These are phyloP conservation scores for Reutealis trisperma DNA, from an alignment of 345 rosid species.

Conservation along the genomic window DNA sequence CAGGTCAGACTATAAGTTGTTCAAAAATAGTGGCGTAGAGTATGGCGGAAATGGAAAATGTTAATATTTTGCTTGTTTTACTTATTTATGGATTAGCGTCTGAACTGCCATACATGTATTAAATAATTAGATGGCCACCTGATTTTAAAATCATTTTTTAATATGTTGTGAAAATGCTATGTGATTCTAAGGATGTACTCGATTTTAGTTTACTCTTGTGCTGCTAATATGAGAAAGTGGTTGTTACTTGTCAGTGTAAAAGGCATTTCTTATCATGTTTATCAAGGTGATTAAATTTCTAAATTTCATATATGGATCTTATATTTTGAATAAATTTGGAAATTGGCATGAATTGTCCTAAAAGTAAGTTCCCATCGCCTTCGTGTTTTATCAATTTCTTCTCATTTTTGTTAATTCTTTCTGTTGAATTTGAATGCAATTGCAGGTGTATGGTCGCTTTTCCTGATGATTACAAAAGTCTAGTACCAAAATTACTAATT, in stretches of 20 bases:
- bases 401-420: background rate
- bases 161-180: background rate
- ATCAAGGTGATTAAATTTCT: background rate
- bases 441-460: conserved; percentile 93
- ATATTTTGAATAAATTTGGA: background rate
- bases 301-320: background rate
- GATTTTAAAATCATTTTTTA: background rate
- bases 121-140: background rate
- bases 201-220: background rate
- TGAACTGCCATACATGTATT: background rate
- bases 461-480: conserved; percentile 81
- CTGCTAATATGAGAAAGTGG: background rate
- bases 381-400: background rate
- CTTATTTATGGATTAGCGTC: background rate
- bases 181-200: background rate
- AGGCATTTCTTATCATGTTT: background rate
- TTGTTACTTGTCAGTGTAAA: background rate
- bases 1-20: background rate
- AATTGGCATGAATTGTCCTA: background rate
- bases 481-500: conserved; percentile 75
- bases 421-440: background rate
- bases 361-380: background rate
- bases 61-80: background rate
- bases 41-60: background rate
- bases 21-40: background rate